Percentiles rank a stretch among this genome's conserved stretches.
These are phyloP conservation scores for Smittium culicis DNA, from an alignment of 371 early-diverging fungal genomes.

Conservation along the genomic window DNA sequence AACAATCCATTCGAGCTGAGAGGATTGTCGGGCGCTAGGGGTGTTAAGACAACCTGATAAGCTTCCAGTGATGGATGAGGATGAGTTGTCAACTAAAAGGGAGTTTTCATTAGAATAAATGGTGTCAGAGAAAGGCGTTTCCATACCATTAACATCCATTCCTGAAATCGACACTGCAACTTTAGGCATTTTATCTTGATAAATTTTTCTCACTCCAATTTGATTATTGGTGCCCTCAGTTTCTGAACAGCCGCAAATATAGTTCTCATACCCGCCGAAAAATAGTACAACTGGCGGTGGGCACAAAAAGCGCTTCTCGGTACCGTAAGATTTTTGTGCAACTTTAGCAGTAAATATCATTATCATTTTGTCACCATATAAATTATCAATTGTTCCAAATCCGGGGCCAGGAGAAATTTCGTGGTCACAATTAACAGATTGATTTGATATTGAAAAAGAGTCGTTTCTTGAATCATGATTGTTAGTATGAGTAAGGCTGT, in stretches of 20 bases:
- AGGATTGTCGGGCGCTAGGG: constrained; percentile 9
- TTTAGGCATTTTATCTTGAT: constrained; percentile 2
- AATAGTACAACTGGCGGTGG: constrained; percentile 70
- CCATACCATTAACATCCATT: constrained; percentile 1
- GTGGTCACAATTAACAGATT: constrained; percentile 19
- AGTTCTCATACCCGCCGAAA: constrained; percentile 38
- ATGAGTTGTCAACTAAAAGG: background rate
- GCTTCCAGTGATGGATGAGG: background rate
- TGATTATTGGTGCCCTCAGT: background rate
- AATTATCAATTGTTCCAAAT: constrained; percentile 26
- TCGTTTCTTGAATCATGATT: background rate
- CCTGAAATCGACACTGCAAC: constrained; percentile 6
- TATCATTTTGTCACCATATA: constrained; percentile 47
- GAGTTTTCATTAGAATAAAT: background rate
- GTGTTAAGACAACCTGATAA: constrained; percentile 4
- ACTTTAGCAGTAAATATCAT: constrained; percentile 62
- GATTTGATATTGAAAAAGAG: background rate
- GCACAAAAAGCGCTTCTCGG: constrained; percentile 68
- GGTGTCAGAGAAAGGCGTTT: background rate
- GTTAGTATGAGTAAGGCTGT: background rate
- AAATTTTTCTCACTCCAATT: background rate
- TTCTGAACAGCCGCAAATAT: constrained; percentile 30
- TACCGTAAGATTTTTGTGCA: constrained; percentile 72
- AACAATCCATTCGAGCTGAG: constrained; percentile 12
- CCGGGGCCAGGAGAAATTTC: constrained; percentile 33